Percentiles rank a stretch among this genome's conserved stretches.
phyloP scores from a whole-genome alignment of 176 grass and related monocot species.

The Oryza rufipogon region DNA sequence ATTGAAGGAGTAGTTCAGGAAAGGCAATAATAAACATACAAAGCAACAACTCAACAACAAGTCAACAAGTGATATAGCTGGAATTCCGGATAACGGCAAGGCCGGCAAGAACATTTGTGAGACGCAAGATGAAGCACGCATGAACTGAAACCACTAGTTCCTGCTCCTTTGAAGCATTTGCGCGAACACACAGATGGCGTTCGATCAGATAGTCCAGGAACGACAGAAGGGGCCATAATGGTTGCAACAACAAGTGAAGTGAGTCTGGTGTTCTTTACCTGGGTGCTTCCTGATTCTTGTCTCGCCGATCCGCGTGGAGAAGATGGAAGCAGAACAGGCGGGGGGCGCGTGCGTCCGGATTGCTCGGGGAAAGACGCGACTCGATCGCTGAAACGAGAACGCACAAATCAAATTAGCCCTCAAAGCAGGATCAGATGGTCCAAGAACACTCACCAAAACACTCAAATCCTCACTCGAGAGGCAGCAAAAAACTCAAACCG shows the following conservation, averaged over 20 bases:
- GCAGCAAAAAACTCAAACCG: neutral
- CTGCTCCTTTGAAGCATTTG: slow-evolving; percentile 29
- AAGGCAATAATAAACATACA: neutral
- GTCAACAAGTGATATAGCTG: no score
- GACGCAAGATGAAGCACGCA: neutral
- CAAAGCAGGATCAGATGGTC: neutral
- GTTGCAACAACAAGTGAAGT: neutral
- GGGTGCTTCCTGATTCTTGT: neutral
- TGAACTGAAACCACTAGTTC: neutral
- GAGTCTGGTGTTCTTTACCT: slow-evolving; percentile 8
- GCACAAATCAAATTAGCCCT: neutral
- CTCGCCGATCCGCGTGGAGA: neutral
- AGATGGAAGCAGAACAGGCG: neutral
- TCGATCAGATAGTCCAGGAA: neutral
- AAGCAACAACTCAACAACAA: neutral
- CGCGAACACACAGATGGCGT: neutral
- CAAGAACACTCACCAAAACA: neutral
- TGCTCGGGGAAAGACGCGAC: neutral
- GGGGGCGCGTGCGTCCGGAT: neutral
- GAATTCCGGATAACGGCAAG: neutral
- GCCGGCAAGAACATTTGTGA: neutral
- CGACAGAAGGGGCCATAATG: neutral
- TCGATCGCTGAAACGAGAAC: slow-evolving; percentile 33
- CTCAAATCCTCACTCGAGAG: neutral
- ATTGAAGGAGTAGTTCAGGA: neutral